Evolutionary conservation across 2,329 filamentous ascomycete genomes (phyloP).

Genomic region (Apiospora saccharicola): DNA sequence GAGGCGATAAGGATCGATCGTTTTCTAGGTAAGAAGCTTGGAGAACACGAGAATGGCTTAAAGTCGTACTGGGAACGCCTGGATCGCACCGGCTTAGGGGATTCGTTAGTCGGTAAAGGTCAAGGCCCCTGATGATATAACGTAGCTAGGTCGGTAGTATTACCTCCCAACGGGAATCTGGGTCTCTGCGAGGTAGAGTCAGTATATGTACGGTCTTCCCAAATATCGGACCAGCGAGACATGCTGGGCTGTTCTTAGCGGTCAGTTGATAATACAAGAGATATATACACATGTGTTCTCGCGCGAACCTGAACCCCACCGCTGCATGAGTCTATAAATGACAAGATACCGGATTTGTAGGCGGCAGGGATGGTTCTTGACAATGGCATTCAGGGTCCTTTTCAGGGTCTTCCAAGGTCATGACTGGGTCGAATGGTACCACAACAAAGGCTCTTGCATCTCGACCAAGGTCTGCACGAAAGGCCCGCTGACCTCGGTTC

Average conservation of each 20-base stretch:
- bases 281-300: not conserved
- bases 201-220: not conserved
- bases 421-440: too few relatives aligned
- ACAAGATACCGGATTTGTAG: slow-evolving; percentile 1
- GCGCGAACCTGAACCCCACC: not conserved
- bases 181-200: not conserved
- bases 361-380: not conserved
- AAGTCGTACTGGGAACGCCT: not conserved
- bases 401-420: slow-evolving; percentile 11
- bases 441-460: not conserved
- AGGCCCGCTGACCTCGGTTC: not conserved
- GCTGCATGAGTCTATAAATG: not conserved
- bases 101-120: not conserved
- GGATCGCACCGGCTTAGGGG: not conserved
- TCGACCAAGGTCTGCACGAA: not conserved
- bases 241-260: not conserved
- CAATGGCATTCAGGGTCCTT: slow-evolving; percentile 17
- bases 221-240: not conserved
- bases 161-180: not conserved
- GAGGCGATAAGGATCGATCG: not conserved
- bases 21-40: not conserved
- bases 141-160: not conserved
- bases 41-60: not conserved
- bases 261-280: not conserved
- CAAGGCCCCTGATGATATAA: not conserved